phyloP scores from a whole-genome alignment of 2,329 filamentous ascomycete species.

The Eurotiales sp. region DNA sequence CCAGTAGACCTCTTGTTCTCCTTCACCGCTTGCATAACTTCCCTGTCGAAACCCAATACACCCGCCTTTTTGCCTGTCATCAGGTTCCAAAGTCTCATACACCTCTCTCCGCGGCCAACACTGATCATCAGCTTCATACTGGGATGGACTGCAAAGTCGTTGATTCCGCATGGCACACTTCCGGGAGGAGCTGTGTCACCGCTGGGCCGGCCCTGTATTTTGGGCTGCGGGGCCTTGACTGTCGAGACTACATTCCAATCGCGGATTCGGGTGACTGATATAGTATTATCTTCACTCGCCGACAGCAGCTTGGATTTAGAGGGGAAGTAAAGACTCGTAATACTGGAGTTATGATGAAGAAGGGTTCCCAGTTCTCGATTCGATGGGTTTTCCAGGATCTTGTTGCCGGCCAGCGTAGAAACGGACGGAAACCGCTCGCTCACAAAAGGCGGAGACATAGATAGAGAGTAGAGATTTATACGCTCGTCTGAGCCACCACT shows the following conservation, averaged over 20 bases:
- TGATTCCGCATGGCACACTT: constrained; percentile 79
- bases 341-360: constrained; percentile 77
- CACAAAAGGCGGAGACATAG: constrained; percentile 60
- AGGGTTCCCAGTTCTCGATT: constrained; percentile 86
- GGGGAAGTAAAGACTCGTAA: constrained; percentile 78
- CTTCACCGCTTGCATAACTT: constrained; percentile 69
- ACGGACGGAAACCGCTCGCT: constrained; percentile 57
- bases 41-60: constrained; percentile 76
- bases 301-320: constrained; percentile 82
- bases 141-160: constrained; percentile 92
- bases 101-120: constrained; percentile 82
- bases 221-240: constrained; percentile 85
- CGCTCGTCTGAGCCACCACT: constrained; percentile 90
- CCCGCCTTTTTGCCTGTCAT: constrained; percentile 95
- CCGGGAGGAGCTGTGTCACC: constrained; percentile 85
- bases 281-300: constrained; percentile 85
- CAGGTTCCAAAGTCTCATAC: constrained; percentile 93
- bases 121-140: constrained; percentile 96
- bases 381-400: constrained; percentile 76
- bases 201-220: constrained; percentile 72
- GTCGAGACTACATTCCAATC: constrained; percentile 86
- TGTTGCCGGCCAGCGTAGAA: constrained; percentile 65
- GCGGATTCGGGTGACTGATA: constrained; percentile 79
- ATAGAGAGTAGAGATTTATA: constrained; percentile 91
- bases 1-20: constrained; percentile 74